Base-by-base conservation (phyloP, 495 filamentous ascomycete species). In the Tetracladium marchalianum region DNA sequence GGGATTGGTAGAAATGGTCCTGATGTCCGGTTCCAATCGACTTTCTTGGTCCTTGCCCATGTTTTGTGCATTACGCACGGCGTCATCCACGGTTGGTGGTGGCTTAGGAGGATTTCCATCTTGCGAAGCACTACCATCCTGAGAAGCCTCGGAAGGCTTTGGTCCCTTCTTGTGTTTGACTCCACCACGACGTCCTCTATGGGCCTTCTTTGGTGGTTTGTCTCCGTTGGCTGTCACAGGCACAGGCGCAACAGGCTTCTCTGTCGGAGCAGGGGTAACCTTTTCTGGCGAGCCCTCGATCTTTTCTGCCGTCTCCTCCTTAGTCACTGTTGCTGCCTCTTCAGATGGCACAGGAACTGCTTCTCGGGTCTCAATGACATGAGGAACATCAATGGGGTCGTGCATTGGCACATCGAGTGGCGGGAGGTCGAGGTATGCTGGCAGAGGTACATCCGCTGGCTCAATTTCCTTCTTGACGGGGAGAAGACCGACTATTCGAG, bases 111-210 rank as follows among this genome's bases (percentile, higher is more conserved):
- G 49, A 31, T 57, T 59, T 39, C 67, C 64, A 16, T 70, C 70
- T n/a, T 59, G 61, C 0, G 71, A 66, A 4, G 35, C 31, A 27
- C 22, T 7, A 3, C 7, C 22, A 12, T 42, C 49, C 22, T 46
- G 36, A 31, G 17, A 10, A 3, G 1, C 32, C 35, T 63, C 62
- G 8, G 64, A 63, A 0, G 33, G 39, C n/a, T 64, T 65, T 51
- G 63, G 65, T 31, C 62, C 65, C 49, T 87, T 86, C 47, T 77
- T 77, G 52, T 87, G 82, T 46, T 80, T 78, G 38, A 76, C 73
- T 11, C 90, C 90, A 34, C 89, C 92, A 38, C 92, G 77, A 33
- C 80, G 77, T 11, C 92, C 92, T 50, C 92, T 77, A 39, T 83
- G 84, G 5, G 46, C 45, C 34, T 55, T 55, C 17, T 52, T 47